phyloP scores from a whole-genome alignment of 257 asterid genomes.

The Solanum virginianum region DNA sequence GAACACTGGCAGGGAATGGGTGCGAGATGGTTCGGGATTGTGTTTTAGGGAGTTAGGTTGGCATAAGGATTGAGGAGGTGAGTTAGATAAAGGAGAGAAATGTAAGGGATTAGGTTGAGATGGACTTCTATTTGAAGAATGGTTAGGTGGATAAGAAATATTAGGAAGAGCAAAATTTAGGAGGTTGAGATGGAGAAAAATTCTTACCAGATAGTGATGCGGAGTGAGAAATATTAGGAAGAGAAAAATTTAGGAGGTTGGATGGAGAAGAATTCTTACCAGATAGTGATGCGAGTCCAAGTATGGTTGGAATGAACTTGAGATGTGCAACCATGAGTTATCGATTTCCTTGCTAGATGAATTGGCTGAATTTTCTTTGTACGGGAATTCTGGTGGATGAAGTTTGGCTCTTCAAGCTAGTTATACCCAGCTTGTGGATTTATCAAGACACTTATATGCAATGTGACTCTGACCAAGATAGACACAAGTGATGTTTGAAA shows the following conservation, averaged over 20 bases:
- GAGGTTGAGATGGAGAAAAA: not conserved
- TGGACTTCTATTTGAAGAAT: not conserved
- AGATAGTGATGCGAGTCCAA: not conserved
- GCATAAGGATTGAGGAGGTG: not conserved
- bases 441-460: not conserved
- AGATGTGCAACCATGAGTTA: not conserved
- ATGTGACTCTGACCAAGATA: not conserved
- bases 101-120: not conserved
- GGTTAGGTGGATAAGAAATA: not conserved
- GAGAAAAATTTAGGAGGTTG: too few species aligned
- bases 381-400: not conserved
- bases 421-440: not conserved
- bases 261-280: too few species aligned
- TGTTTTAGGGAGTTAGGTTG: not conserved
- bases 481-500: not conserved
- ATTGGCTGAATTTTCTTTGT: not conserved
- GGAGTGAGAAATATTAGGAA: too few species aligned
- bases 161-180: not conserved
- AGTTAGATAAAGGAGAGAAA: not conserved
- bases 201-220: not conserved
- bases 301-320: not conserved
- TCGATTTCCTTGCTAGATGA: not conserved
- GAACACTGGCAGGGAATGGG: too few species aligned
- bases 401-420: not conserved
- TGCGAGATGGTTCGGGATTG: too few species aligned